phyloP scores from a whole-genome alignment of 2,329 filamentous ascomycete genomes.

The Canariomyces notabilis region DNA sequence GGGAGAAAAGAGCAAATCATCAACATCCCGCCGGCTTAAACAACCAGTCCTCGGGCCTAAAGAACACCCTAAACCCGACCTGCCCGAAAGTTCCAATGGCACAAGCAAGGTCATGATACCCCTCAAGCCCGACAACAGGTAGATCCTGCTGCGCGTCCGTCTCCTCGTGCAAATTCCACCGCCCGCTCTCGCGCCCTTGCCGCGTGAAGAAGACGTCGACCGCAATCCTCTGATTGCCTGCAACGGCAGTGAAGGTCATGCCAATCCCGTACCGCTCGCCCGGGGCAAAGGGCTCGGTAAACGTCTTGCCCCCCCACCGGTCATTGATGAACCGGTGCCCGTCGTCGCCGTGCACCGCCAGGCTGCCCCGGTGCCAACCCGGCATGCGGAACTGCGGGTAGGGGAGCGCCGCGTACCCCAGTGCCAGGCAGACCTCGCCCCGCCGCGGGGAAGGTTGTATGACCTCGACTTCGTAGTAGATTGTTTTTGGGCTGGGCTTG shows the following conservation, averaged over 20 bases:
- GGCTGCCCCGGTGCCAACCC: slow-evolving; percentile 71
- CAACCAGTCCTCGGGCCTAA: slow-evolving; percentile 55
- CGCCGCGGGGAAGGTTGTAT: slow-evolving; percentile 29
- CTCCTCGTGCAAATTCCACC: slow-evolving; percentile 74
- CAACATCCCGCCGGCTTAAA: slow-evolving; percentile 35
- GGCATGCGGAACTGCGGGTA: slow-evolving; percentile 75
- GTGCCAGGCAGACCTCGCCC: slow-evolving; percentile 48
- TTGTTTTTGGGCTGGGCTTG: slow-evolving; percentile 44
- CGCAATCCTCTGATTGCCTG: slow-evolving; percentile 35
- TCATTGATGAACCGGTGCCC: slow-evolving; percentile 73
- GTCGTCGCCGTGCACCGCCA: slow-evolving; percentile 77
- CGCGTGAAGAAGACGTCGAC: slow-evolving; percentile 66
- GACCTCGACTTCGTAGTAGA: slow-evolving; percentile 70
- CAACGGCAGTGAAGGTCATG: slow-evolving; percentile 49
- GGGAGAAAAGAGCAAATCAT: background rate
- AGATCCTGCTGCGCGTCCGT: slow-evolving; percentile 58
- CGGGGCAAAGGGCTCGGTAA: slow-evolving; percentile 56
- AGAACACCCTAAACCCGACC: slow-evolving; percentile 63
- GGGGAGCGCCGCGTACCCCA: slow-evolving; percentile 68
- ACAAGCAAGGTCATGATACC: slow-evolving; percentile 64
- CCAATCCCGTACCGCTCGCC: slow-evolving; percentile 68
- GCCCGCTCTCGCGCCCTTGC: slow-evolving; percentile 53
- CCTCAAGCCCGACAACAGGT: slow-evolving; percentile 63
- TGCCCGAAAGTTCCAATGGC: slow-evolving; percentile 66
- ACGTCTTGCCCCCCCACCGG: slow-evolving; percentile 64